phyloP scores from a whole-genome alignment of 176 grass and related monocot genomes.

The Dactylis glomerata region DNA sequence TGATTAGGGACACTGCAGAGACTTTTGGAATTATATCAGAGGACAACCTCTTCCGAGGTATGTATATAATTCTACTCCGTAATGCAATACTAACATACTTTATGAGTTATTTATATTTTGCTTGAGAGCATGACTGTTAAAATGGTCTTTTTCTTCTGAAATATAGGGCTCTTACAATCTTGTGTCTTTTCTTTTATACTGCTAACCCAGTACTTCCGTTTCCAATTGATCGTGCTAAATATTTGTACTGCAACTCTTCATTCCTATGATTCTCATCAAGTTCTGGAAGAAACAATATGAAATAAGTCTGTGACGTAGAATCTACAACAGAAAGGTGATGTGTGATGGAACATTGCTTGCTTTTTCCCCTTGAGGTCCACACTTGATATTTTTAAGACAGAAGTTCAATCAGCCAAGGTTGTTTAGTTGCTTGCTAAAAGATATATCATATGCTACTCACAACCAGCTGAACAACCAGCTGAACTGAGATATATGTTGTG shows the following conservation, averaged over 20 bases:
- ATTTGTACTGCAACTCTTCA: not conserved
- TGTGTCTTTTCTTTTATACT: constrained; percentile 11
- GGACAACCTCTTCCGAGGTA: constrained; percentile 72
- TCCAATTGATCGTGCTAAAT: not conserved
- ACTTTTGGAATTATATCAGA: constrained; percentile 85
- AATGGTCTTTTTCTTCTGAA: too few relatives aligned
- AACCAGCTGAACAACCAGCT: not conserved
- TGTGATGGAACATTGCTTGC: not conserved
- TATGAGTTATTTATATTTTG: constrained; percentile 16
- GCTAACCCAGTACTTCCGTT: not conserved
- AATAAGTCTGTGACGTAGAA: not conserved
- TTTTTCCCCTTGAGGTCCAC: not conserved
- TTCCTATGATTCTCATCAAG: not conserved
- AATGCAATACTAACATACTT: not conserved
- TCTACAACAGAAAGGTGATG: not conserved
- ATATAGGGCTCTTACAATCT: not conserved
- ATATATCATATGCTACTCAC: not conserved
- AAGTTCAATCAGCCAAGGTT: not conserved
- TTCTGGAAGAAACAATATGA: not conserved
- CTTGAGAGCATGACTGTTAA: not conserved
- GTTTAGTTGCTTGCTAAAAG: not conserved
- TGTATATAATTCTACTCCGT: not conserved
- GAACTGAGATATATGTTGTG: not conserved
- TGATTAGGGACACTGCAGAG: constrained; percentile 82
- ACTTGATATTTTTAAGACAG: not conserved